A percentile compares a stretch with the other conserved stretches of the same genome.
phyloP scores from a whole-genome alignment of 1,139 yeast genomes.

The Pichia sp. region DNA sequence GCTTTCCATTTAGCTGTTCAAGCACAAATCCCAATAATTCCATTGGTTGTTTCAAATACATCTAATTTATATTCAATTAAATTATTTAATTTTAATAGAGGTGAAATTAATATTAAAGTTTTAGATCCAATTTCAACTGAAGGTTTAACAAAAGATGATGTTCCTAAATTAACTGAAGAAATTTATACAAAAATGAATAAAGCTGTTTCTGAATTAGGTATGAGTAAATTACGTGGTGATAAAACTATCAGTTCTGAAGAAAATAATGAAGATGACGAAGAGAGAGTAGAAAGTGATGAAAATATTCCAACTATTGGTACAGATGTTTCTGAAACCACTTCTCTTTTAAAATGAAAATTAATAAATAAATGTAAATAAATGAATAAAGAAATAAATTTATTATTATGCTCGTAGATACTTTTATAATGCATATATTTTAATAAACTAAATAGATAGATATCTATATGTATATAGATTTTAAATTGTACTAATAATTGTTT shows the following conservation, averaged over 20 bases:
- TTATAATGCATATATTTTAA: no score
- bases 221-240: slow-evolving; percentile 31
- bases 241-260: background rate
- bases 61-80: slow-evolving; percentile 63
- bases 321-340: slow-evolving; percentile 16
- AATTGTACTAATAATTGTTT: no score
- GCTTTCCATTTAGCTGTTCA: slow-evolving; percentile 96
- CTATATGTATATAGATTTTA: no score
- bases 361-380: background rate
- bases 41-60: slow-evolving; percentile 81
- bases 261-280: background rate
- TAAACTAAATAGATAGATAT: no score
- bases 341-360: slow-evolving; percentile 11
- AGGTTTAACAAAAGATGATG: slow-evolving; percentile 54
- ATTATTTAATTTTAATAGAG: slow-evolving; percentile 49
- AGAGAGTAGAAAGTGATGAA: slow-evolving; percentile 5
- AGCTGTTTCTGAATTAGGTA: slow-evolving; percentile 36
- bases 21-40: slow-evolving; percentile 83
- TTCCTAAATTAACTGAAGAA: slow-evolving; percentile 40
- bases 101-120: slow-evolving; percentile 58
- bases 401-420: no score
- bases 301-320: background rate
- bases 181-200: slow-evolving; percentile 34
- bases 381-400: no score
- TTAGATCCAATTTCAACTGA: slow-evolving; percentile 60